Evolutionary conservation across 2,329 filamentous ascomycete genomes (phyloP).

Genomic region (Aaosphaeria pasadenensis): DNA sequence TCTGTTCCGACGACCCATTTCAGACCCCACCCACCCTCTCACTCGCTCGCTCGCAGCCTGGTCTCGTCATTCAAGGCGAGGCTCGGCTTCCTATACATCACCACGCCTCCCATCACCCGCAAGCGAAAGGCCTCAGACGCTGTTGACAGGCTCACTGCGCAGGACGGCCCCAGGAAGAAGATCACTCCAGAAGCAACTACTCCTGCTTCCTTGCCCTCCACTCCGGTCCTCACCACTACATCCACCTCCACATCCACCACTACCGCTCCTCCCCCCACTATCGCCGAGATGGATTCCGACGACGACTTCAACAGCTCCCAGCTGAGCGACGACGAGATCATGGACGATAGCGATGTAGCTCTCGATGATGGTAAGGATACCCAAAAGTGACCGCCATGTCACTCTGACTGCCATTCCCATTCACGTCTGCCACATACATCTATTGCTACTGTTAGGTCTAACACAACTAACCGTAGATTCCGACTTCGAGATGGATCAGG

Average conservation of each 20-base stretch:
- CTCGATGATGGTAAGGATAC: constrained; percentile 22
- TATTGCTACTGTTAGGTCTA: constrained; percentile 1
- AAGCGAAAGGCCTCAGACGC: constrained; percentile 41
- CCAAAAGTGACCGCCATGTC: not conserved
- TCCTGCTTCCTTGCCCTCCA: constrained; percentile 24
- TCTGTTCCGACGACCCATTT: constrained; percentile 5
- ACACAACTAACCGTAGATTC: constrained; percentile 38
- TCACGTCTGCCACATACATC: no score
- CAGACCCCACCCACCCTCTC: constrained; percentile 7
- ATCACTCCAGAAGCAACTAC: constrained; percentile 16
- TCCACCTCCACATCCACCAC: constrained; percentile 25
- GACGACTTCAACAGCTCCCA: constrained; percentile 87
- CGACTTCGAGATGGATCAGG: constrained; percentile 56
- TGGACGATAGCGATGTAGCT: constrained; percentile 68
- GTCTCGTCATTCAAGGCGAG: constrained; percentile 41
- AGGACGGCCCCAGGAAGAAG: constrained; percentile 31
- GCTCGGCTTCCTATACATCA: constrained; percentile 32
- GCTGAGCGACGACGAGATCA: constrained; percentile 72
- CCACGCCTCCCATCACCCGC: constrained; percentile 34
- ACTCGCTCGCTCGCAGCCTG: constrained; percentile 23
- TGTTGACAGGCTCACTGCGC: constrained; percentile 20
- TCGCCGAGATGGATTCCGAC: constrained; percentile 82
- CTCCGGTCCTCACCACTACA: constrained; percentile 24
- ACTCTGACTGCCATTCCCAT: not conserved
- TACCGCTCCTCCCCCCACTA: constrained; percentile 26